Conservation (phyloP, 805 yeast genomes). For the Suhomyces pyralidae region DNA sequence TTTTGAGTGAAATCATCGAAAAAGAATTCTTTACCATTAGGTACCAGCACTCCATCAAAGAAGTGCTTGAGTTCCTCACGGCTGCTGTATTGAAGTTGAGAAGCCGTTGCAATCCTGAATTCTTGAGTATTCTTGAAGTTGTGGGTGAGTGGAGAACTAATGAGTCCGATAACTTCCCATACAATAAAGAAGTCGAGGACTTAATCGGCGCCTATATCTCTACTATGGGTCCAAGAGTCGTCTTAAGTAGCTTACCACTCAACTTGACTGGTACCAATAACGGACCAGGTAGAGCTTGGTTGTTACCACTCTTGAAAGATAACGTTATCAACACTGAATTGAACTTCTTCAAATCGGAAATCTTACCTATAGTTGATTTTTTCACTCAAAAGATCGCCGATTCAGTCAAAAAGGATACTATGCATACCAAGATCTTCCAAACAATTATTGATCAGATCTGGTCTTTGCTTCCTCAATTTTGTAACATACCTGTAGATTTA, state of each 20-base stretch:
- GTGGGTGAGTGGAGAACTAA: conserved; percentile 86
- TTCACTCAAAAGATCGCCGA: conserved; percentile 49
- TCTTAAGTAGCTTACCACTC: conserved; percentile 71
- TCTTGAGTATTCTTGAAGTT: conserved; percentile 59
- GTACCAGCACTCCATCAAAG: conserved; percentile 73
- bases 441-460: conserved; percentile 90
- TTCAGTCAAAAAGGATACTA: conserved; percentile 50
- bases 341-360: conserved; percentile 55
- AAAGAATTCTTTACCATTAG: conserved; percentile 66
- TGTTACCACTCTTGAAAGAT: conserved; percentile 87
- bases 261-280: conserved; percentile 57
- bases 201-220: conserved; percentile 78
- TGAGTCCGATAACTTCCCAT: conserved; percentile 65
- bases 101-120: conserved; percentile 66
- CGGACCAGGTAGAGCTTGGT: conserved; percentile 90
- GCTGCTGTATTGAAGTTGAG: conserved; percentile 62
- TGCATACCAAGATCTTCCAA: conserved; percentile 72
- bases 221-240: conserved; percentile 83
- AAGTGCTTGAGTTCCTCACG: conserved; percentile 65
- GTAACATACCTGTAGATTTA: conserved; percentile 81
- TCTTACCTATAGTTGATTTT: conserved; percentile 62
- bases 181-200: conserved; percentile 71
- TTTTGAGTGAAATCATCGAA: conserved; percentile 50
- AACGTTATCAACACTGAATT: conserved; percentile 71
- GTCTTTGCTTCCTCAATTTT: conserved; percentile 86